Conservation (phyloP, 176 grass and related monocot genomes). For the Oryza longistaminata region DNA sequence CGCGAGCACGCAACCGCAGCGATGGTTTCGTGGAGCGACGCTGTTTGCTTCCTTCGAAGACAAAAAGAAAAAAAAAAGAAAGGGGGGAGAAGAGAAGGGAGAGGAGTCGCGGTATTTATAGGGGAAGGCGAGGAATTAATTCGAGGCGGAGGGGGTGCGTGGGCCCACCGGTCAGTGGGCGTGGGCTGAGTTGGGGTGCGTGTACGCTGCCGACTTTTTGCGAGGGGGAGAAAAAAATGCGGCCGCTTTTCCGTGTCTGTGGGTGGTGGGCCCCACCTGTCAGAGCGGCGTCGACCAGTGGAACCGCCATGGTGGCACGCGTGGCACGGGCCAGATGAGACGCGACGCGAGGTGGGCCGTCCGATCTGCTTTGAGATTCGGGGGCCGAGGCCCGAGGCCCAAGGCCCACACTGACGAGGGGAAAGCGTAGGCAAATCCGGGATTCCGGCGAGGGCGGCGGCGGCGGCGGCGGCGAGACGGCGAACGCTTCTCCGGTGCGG, state of each 20-base stretch:
- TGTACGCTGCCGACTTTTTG: background rate
- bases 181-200: too few species aligned
- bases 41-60: background rate
- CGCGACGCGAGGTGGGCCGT: background rate
- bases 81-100: accelerated
- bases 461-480: too few species aligned
- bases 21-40: background rate
- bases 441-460: too few species aligned
- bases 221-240: background rate
- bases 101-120: constrained; percentile 17
- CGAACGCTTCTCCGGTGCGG: too few species aligned
- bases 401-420: background rate
- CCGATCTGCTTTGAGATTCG: background rate
- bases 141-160: too few species aligned
- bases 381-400: background rate
- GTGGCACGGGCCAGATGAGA: background rate
- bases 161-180: background rate
- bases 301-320: background rate
- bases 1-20: constrained; percentile 46
- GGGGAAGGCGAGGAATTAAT: background rate
- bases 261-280: background rate
- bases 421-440: background rate
- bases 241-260: background rate
- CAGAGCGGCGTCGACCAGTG: background rate
- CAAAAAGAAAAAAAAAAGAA: background rate